These are phyloP conservation scores for Mycena vulgaris DNA, from an alignment of 768 basidiomycete species.

Conservation along the genomic window DNA sequence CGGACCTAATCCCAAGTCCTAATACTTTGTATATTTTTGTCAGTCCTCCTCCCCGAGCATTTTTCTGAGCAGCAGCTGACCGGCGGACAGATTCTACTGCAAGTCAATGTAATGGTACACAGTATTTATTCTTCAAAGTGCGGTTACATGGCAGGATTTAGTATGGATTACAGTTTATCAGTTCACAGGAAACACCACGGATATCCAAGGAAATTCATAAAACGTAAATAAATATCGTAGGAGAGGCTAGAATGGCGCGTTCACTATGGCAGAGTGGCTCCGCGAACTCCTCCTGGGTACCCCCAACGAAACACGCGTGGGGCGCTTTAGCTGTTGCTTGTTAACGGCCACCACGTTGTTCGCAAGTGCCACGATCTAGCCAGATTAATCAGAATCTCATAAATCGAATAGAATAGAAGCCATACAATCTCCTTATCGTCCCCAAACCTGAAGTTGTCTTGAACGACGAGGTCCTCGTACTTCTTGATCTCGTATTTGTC, in stretches of 20 bases:
- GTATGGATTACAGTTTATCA: conserved; percentile 38
- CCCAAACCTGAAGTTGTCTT: conserved; percentile 98
- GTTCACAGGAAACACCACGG: conserved; percentile 28
- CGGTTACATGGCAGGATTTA: conserved; percentile 31
- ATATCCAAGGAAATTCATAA: conserved; percentile 40
- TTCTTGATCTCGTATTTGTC: conserved; percentile 98
- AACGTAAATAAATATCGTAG: conserved; percentile 37
- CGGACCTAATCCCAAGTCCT: conserved; percentile 45
- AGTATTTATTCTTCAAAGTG: conserved; percentile 33
- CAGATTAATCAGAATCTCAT: conserved; percentile 13
- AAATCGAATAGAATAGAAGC: conserved; percentile 35
- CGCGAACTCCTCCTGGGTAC: conserved; percentile 58
- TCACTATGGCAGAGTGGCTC: conserved; percentile 78
- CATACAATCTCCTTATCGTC: conserved; percentile 96
- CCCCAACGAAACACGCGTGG: conserved; percentile 80
- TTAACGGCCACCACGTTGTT: conserved; percentile 95
- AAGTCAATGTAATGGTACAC: conserved; percentile 26
- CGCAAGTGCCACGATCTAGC: conserved; percentile 94
- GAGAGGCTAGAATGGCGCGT: conserved; percentile 69
- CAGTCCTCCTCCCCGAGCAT: too few species aligned
- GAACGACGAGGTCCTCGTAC: conserved; percentile 94
- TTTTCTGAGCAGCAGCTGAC: not conserved
- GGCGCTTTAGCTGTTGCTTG: conserved; percentile 92
- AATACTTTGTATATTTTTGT: conserved; percentile 15
- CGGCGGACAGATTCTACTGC: conserved; percentile 15